A percentile compares a stretch with the other conserved stretches of the same genome.
Evolutionary conservation across 1,139 yeast species (phyloP).

Genomic region (Arxiozyma heterogenica): DNA sequence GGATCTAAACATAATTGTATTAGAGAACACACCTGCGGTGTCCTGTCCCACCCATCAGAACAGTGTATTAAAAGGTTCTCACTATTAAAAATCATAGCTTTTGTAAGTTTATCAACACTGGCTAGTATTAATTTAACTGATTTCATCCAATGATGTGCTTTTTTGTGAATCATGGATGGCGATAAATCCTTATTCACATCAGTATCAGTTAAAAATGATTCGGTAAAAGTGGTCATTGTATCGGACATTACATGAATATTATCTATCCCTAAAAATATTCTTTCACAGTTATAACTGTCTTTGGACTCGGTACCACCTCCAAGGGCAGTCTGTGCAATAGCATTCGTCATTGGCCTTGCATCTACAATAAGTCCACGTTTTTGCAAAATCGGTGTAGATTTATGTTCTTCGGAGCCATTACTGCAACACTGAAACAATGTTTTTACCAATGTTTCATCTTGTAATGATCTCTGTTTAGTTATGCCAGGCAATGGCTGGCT

Average conservation of each 20-base stretch:
- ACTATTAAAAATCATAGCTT: constrained; percentile 70
- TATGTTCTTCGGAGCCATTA: background rate
- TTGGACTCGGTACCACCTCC: constrained; percentile 96
- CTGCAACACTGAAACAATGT: constrained; percentile 46
- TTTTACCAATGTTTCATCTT: constrained; percentile 73
- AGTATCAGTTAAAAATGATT: constrained; percentile 51
- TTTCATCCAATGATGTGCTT: constrained; percentile 71
- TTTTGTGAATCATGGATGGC: constrained; percentile 5
- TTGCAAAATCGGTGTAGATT: background rate
- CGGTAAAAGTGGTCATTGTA: constrained; percentile 55
- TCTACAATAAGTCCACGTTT: constrained; percentile 64
- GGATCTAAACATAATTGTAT: constrained; percentile 88
- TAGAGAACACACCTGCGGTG: constrained; percentile 78
- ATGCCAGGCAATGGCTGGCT: constrained; percentile 91
- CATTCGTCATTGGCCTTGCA: constrained; percentile 86
- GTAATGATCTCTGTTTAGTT: constrained; percentile 79
- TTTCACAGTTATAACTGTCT: constrained; percentile 66
- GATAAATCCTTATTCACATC: constrained; percentile 34
- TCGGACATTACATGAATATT: constrained; percentile 94
- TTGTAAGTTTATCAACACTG: constrained; percentile 69
- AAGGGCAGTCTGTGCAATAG: constrained; percentile 91
- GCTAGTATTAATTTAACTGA: constrained; percentile 60
- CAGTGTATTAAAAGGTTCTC: constrained; percentile 85
- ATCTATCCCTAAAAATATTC: constrained; percentile 82
- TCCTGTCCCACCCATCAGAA: constrained; percentile 98